Conservation (phyloP, 192 early-diverging fungal species). For the Diversispora eburnea region DNA sequence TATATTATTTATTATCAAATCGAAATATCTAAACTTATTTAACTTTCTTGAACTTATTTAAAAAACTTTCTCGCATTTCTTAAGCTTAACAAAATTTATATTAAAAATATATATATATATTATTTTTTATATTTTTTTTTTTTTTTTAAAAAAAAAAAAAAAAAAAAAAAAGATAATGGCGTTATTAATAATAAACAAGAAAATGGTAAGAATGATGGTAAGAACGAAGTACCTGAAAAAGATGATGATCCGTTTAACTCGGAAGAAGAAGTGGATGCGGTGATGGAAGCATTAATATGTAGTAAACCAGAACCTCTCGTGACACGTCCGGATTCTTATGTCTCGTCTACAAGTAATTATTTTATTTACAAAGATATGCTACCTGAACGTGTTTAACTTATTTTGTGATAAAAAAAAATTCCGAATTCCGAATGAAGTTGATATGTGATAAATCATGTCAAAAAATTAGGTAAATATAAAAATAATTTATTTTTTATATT, state of each 20-base stretch:
- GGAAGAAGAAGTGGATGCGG: conserved; percentile 69
- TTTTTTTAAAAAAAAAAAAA: too few species aligned
- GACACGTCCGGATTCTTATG: conserved; percentile 30
- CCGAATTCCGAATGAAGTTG: too few species aligned
- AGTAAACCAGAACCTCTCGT: conserved; percentile 66
- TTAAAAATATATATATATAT: not conserved
- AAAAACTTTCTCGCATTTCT: too few species aligned
- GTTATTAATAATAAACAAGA: conserved; percentile 29
- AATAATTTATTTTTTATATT: too few species aligned
- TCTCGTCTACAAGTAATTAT: conserved; percentile 13
- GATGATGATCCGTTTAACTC: conserved; percentile 57
- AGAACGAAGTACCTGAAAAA: conserved; percentile 45
- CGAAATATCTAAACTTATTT: not conserved
- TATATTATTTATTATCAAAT: conserved; percentile 21
- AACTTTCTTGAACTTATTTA: too few species aligned
- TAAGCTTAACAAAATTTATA: too few species aligned
- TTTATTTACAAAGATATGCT: conserved; percentile 14
- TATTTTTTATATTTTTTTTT: not conserved
- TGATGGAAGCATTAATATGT: conserved; percentile 61
- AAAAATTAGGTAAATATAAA: too few species aligned
- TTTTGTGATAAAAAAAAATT: too few species aligned
- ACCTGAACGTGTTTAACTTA: not conserved
- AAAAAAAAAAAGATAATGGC: conserved; percentile 6
- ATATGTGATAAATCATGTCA: too few species aligned
- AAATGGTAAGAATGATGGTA: conserved; percentile 40